Evolutionary conservation across 2,329 filamentous ascomycete genomes (phyloP).

Genomic region (Epichloe bromicola): DNA sequence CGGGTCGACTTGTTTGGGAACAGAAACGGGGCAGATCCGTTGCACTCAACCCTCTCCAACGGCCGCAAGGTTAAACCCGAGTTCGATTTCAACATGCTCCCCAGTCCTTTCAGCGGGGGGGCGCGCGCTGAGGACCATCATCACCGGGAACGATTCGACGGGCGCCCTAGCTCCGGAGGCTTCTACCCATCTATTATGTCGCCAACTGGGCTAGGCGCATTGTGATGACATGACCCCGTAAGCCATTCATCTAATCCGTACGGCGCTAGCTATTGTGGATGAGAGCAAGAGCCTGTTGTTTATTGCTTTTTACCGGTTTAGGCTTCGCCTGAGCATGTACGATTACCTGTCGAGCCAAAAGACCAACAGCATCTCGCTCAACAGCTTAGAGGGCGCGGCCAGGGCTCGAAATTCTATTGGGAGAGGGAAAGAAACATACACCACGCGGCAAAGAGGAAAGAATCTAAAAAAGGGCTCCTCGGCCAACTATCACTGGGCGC

Average conservation of each 20-base stretch:
- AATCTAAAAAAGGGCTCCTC: background rate
- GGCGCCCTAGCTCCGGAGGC: constrained; percentile 36
- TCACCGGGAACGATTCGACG: constrained; percentile 37
- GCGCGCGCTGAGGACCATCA: constrained; percentile 22
- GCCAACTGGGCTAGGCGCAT: constrained; percentile 25
- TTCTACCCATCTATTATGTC: constrained; percentile 40
- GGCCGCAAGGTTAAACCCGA: constrained; percentile 35
- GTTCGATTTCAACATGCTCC: constrained; percentile 30
- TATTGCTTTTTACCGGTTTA: background rate
- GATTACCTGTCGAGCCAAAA: background rate
- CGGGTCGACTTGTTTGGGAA: constrained; percentile 37
- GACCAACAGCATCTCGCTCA: background rate
- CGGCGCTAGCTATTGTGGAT: background rate
- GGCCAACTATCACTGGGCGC: background rate
- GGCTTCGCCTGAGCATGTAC: background rate
- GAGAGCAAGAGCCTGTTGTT: background rate
- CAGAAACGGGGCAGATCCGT: constrained; percentile 22
- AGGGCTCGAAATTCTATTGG: background rate
- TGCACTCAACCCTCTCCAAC: constrained; percentile 14
- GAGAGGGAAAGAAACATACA: background rate
- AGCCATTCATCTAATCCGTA: background rate
- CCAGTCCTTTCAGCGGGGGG: constrained; percentile 28
- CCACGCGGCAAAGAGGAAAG: background rate
- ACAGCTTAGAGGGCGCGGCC: background rate
- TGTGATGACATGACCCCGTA: constrained; percentile 25